Evolutionary conservation across 192 early-diverging fungal genomes (phyloP).

Genomic region (Diversispora eburnea): DNA sequence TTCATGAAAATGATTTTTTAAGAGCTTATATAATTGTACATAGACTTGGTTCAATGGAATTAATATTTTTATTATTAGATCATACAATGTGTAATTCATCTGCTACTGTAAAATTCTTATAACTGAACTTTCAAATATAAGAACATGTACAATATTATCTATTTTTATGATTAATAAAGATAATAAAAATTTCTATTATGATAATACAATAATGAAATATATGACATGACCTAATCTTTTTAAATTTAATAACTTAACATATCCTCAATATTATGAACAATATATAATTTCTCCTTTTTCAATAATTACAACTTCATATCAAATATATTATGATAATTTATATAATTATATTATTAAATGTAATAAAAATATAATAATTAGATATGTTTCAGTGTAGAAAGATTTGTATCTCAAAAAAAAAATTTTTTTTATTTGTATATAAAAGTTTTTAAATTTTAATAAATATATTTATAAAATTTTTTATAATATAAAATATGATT

Average conservation of each 20-base stretch:
- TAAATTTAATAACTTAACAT: neutral
- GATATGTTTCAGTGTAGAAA: too few species aligned
- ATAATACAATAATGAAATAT: neutral
- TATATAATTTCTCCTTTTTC: neutral
- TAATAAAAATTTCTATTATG: neutral
- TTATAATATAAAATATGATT: too few species aligned
- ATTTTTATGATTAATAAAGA: neutral
- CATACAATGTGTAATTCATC: neutral
- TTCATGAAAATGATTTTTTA: neutral
- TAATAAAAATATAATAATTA: neutral
- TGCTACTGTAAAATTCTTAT: slow-evolving; percentile 1
- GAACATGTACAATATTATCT: neutral
- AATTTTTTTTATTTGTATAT: too few species aligned
- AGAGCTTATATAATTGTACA: neutral
- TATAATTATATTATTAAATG: neutral
- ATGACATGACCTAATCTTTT: neutral
- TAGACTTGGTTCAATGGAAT: neutral
- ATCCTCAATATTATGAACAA: neutral
- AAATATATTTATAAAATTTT: too few species aligned
- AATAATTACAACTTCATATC: neutral
- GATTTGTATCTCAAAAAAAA: too few species aligned
- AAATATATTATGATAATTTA: neutral
- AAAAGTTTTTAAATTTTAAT: too few species aligned
- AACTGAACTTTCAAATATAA: neutral
- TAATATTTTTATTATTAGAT: neutral